A percentile compares a stretch with the other conserved stretches of the same genome.
Conservation (phyloP, 2,329 filamentous ascomycete genomes). For the Diaporthe vexans region DNA sequence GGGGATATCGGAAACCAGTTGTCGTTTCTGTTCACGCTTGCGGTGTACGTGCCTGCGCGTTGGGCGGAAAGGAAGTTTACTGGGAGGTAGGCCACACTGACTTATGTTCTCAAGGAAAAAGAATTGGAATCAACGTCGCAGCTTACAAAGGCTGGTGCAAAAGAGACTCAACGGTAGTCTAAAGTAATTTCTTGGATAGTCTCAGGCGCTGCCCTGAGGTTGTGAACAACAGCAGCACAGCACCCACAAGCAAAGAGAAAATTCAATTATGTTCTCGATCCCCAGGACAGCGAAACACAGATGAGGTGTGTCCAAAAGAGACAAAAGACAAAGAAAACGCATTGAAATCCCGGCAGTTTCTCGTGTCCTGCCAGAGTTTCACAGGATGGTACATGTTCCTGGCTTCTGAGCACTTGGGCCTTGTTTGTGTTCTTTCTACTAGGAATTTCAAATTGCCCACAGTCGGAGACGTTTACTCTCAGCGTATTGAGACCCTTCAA, state of each 20-base stretch:
- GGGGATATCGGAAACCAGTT: constrained; percentile 68
- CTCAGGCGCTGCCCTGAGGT: background rate
- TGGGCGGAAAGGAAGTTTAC: constrained; percentile 63
- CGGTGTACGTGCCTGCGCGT: constrained; percentile 62
- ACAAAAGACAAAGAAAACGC: background rate
- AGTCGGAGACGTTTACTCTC: background rate
- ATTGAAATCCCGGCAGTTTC: background rate
- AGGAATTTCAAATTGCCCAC: background rate
- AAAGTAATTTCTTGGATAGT: background rate
- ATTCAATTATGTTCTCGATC: background rate
- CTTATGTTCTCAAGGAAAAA: too few species aligned
- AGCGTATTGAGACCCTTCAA: too few species aligned
- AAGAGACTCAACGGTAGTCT: background rate
- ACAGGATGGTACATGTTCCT: background rate
- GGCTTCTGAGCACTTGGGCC: too few species aligned
- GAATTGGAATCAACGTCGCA: background rate
- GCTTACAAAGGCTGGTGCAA: background rate
- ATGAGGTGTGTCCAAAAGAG: too few species aligned
- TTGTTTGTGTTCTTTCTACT: too few species aligned
- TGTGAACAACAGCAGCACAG: background rate
- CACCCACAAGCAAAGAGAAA: background rate
- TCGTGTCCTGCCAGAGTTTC: background rate
- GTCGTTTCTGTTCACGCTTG: constrained; percentile 62
- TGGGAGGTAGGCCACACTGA: constrained; percentile 51
- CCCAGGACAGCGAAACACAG: background rate